Percentiles rank a stretch among this genome's conserved stretches.
phyloP scores from a whole-genome alignment of 352 stramenopile species.

The Pythium dissotocum region DNA sequence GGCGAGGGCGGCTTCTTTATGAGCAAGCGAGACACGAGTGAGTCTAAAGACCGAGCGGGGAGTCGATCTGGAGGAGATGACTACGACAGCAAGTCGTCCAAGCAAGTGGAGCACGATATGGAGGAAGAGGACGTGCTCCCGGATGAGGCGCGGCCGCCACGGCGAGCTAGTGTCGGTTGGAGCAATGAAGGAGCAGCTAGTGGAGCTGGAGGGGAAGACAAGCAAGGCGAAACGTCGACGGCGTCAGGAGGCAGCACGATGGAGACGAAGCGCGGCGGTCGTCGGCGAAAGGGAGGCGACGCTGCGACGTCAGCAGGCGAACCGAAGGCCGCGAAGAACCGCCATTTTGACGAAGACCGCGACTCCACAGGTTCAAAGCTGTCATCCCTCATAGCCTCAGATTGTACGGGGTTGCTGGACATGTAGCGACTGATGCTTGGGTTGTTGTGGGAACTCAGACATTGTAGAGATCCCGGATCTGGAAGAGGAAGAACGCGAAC shows the following conservation, averaged over 20 bases:
- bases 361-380: constrained; percentile 42
- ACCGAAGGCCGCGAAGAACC: constrained; percentile 54
- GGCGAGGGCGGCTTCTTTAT: constrained; percentile 24
- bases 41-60: constrained; percentile 12
- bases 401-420: neutral
- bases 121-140: constrained; percentile 49
- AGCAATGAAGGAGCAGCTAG: constrained; percentile 28
- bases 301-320: constrained; percentile 24
- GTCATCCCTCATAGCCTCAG: no score
- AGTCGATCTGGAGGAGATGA: constrained; percentile 14
- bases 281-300: constrained; percentile 62
- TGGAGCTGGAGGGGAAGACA: constrained; percentile 24
- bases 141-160: constrained; percentile 51
- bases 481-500: constrained; percentile 79
- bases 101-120: constrained; percentile 32
- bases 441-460: constrained; percentile 32
- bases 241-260: constrained; percentile 16
- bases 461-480: constrained; percentile 82
- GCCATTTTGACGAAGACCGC: constrained; percentile 74
- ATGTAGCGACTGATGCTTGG: neutral
- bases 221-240: constrained; percentile 31
- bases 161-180: constrained; percentile 67
- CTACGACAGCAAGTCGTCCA: constrained; percentile 19
- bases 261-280: constrained; percentile 54
- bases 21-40: constrained; percentile 21